Conservation (phyloP, 257 asterid species). For the Capsicum baccatum region DNA sequence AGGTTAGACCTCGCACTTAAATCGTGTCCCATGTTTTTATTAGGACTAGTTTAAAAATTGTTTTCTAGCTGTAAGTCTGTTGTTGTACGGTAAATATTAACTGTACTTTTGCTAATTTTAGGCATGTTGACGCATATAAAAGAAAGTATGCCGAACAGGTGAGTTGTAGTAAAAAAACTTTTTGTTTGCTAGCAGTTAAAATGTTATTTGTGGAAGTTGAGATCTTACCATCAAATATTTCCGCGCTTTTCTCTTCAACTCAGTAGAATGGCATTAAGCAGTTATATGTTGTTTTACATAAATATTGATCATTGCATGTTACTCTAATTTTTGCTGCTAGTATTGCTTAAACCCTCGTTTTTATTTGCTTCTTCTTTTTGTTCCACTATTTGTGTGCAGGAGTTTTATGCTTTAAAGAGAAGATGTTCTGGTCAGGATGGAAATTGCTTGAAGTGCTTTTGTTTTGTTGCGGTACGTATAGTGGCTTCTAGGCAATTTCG, state of each 20-base stretch:
- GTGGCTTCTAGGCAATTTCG: background rate
- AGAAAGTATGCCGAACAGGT: constrained; percentile 93
- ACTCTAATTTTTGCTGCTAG: background rate
- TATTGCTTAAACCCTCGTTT: background rate
- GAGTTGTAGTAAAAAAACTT: constrained; percentile 36
- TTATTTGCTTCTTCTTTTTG: constrained; percentile 29
- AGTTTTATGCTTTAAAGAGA: constrained; percentile 82
- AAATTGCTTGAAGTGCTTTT: constrained; percentile 78
- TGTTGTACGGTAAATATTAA: constrained; percentile 31
- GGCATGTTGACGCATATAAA: constrained; percentile 77
- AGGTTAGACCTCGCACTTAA: constrained; percentile 53
- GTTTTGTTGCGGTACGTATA: constrained; percentile 81
- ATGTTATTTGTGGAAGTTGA: constrained; percentile 14
- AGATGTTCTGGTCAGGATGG: constrained; percentile 85
- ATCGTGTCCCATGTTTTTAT: background rate
- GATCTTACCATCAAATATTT: background rate
- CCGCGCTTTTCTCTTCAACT: background rate
- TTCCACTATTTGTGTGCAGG: constrained; percentile 57
- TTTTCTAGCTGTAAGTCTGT: background rate
- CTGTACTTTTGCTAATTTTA: constrained; percentile 46
- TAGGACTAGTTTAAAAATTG: background rate
- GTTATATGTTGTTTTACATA: background rate
- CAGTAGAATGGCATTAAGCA: background rate
- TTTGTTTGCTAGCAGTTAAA: constrained; percentile 8
- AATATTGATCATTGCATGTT: background rate